Base-by-base conservation (phyloP, 345 rosid genomes). In the Ceriops decandra region DNA sequence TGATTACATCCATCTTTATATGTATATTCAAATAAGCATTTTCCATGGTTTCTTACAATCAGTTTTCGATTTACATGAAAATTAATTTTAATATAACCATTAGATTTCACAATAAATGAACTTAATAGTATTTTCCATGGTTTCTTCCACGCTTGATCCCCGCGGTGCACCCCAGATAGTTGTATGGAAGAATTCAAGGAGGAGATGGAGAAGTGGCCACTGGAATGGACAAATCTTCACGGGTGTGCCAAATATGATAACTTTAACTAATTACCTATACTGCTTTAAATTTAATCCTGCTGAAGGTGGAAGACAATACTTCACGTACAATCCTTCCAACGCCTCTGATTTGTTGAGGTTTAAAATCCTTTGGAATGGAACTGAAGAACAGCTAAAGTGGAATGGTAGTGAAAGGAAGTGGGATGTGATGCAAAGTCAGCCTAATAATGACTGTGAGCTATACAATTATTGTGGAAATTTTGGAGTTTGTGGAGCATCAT, bases 141-240 rank as follows among this genome's bases (percentile, higher is more conserved):
- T n/a, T n/a, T n/a, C n/a, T n/a, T n/a, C n/a, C n/a, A n/a, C n/a
- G n/a, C n/a, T 88, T 26, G 93, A 90, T 72, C 83, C 95, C 7
- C 51, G 69, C 2, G 90, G 85, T 9, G 80, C 88, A 2, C 96
- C 95, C 3, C 93, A 88, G 83, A 84, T 92, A 21, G 87, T 92
- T 42, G 73, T 88, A n/a, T 90, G 93, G 96, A 83, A 86, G 15
- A 30, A 63, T 0, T 59, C 60, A 28, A 79, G 33, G 17, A 82
- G 92, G 56, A 52, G 75, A 56, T 92, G 98, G 98, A 76, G 95
- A 79, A 88, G 96, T 27, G 96, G 98, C 3, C 87, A 84, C 7
- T 92, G 98, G 98, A 82, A 87, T 33, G 84, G 80, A 0, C 62
- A 72, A 11, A 36, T 83, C 1, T 92, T 92, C 47, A 84, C 85